These are phyloP conservation scores for Notholithocarpus densiflorus DNA, from an alignment of 306 rosid genomes.

Conservation along the genomic window DNA sequence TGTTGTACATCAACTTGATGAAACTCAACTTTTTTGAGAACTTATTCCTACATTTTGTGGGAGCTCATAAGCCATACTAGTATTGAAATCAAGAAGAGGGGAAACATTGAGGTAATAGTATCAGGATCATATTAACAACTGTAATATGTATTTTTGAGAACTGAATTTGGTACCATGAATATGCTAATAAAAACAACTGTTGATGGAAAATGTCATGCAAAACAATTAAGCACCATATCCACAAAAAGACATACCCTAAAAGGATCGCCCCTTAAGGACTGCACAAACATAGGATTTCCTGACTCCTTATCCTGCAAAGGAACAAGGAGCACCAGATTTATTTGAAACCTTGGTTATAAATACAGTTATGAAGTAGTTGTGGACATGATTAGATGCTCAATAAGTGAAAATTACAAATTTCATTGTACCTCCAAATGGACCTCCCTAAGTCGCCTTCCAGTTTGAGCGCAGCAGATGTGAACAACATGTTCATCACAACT, in stretches of 20 bases:
- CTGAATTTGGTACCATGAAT: neutral
- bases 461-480: conserved; percentile 80
- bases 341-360: neutral
- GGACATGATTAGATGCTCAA: neutral
- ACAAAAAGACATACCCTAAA: conserved; percentile 50
- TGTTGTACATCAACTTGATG: neutral
- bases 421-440: conserved; percentile 63
- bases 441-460: conserved; percentile 80
- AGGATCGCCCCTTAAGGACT: conserved; percentile 88
- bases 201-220: neutral
- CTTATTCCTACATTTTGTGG: neutral
- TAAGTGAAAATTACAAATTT: neutral
- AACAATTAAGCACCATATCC: neutral
- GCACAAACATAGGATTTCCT: conserved; percentile 67
- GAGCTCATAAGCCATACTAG: neutral
- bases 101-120: neutral
- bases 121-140: neutral
- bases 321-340: conserved; percentile 10
- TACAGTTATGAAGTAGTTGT: neutral
- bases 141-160: neutral
- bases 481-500: conserved; percentile 84
- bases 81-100: neutral
- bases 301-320: conserved; percentile 56
- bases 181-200: neutral
- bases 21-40: neutral